Evolutionary conservation across 2,329 filamentous ascomycete genomes (phyloP).

Genomic region (Gremmenia infestans): DNA sequence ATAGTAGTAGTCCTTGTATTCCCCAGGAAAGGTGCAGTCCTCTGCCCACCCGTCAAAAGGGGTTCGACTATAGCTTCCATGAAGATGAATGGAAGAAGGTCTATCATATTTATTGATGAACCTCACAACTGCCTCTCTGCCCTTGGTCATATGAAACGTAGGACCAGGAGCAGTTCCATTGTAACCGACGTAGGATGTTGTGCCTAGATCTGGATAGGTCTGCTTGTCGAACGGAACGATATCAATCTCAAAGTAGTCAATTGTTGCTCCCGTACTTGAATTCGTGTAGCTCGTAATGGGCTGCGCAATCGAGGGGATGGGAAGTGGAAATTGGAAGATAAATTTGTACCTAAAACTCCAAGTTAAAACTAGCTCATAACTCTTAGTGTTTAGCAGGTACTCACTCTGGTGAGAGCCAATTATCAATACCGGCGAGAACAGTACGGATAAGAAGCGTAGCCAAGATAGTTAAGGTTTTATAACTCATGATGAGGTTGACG

Average conservation of each 20-base stretch:
- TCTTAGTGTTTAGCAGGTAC: no score
- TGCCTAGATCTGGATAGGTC: slow-evolving; percentile 38
- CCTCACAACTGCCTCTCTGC: slow-evolving; percentile 48
- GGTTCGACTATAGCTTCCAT: slow-evolving; percentile 46
- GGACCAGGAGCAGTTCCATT: slow-evolving; percentile 51
- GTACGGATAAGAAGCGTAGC: no score
- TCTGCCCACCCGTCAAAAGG: slow-evolving; percentile 51
- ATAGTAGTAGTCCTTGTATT: slow-evolving; percentile 60
- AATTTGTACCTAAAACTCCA: slow-evolving; percentile 14
- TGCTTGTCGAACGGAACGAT: slow-evolving; percentile 37
- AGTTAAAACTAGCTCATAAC: no score
- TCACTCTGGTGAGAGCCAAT: no score
- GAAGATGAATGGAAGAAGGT: slow-evolving; percentile 47
- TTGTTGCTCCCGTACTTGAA: slow-evolving; percentile 18
- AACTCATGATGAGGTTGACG: no score
- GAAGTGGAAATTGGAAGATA: slow-evolving; percentile 18
- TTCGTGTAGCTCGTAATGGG: slow-evolving; percentile 15
- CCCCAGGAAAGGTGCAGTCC: slow-evolving; percentile 44
- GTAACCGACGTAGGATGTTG: slow-evolving; percentile 43
- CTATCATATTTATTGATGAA: slow-evolving; percentile 45
- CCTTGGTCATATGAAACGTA: slow-evolving; percentile 44
- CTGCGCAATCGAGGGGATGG: slow-evolving; percentile 14
- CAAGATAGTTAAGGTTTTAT: no score
- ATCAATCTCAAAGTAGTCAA: slow-evolving; percentile 44
- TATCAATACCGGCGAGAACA: no score